Base-by-base conservation (phyloP, 768 basidiomycete species). In the Phaffia tasmanica region DNA sequence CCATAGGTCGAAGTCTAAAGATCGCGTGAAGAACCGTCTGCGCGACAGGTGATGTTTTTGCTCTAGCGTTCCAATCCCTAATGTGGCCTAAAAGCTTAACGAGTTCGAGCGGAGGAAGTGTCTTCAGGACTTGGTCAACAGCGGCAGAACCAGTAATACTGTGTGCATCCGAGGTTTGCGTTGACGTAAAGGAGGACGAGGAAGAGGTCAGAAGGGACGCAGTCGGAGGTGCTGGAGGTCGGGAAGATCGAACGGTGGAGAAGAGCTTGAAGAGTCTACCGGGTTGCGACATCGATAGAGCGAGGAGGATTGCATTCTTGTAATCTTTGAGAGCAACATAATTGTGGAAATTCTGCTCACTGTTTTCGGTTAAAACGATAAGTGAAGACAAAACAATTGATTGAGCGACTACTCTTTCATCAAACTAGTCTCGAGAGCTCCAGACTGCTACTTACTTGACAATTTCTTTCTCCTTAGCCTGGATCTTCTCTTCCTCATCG, bases 311-410 rank as follows among this genome's bases (percentile, higher is more conserved):
- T 1, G 95, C 95, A 73, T 84, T 84, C 64, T 83, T 84, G 77
- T 95, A 97, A 75, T 98, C 92, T 67, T 87, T 84, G 71, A 95
- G 77, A 16, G 85, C 81, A 64, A 98, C 78, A 72, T 88, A 97
- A 75, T 97, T 97, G 71, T 84, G 78, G 75, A 93, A 93, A 73
- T 97, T 91, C 81, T 99, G 95, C 74, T 97, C 91, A 74, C 93
- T 97, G 74, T n/a, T 55, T 14, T 7, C 11, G 35, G 11, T 42
- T 21, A n/a, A 9, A 69, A 7, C 1, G 48, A 18, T 8, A 1
- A 53, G 42, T 30, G 23, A n/a, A 58, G 1, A 7, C 42, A 9
- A 27, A 35, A 47, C 35, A 46, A 46, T 19, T 15, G 11, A 21
- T 16, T 54, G 49, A 55, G 62, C 6, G 25, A 21, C 1, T 4